Conservation (phyloP, 495 filamentous ascomycete genomes). For the Trichoderma reesei region DNA sequence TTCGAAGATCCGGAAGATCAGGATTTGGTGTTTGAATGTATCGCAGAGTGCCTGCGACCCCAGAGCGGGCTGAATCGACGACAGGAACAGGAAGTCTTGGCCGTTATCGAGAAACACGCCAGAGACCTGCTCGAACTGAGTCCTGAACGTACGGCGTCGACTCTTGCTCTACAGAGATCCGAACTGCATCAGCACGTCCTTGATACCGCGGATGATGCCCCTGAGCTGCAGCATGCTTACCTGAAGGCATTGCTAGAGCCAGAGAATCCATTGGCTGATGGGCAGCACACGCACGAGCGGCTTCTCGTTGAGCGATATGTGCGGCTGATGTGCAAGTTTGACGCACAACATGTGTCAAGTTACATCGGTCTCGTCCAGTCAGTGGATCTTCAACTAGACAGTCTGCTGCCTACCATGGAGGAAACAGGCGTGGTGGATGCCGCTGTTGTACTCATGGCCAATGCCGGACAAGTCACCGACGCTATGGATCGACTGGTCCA, state of each 20-base stretch:
- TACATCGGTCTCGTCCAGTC: constrained; percentile 74
- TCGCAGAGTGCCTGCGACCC: constrained; percentile 71
- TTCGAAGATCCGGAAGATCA: constrained; percentile 77
- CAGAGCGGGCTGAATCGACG: constrained; percentile 59
- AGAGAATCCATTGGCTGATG: constrained; percentile 32
- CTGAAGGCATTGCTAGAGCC: constrained; percentile 72
- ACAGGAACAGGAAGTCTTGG: constrained; percentile 65
- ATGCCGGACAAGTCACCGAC: constrained; percentile 73
- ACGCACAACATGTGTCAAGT: constrained; percentile 71
- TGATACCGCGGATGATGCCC: constrained; percentile 50
- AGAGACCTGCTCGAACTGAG: constrained; percentile 60
- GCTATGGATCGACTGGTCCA: constrained; percentile 76
- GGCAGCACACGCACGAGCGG: constrained; percentile 22
- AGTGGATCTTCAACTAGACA: constrained; percentile 69
- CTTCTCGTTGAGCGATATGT: constrained; percentile 79
- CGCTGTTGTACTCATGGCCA: constrained; percentile 80
- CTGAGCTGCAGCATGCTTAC: constrained; percentile 64
- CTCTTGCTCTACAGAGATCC: constrained; percentile 55
- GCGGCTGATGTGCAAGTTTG: constrained; percentile 77
- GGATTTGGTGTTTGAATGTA: constrained; percentile 63
- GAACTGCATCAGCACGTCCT: constrained; percentile 65
- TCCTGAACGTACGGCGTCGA: constrained; percentile 55
- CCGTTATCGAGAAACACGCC: constrained; percentile 60
- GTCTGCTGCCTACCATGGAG: constrained; percentile 80
- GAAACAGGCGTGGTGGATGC: constrained; percentile 84